Evolutionary conservation across 139 green algal genomes (phyloP), one percentile per base, ranked within the genome.

Genomic region (Dunaliella sp.): DNA sequence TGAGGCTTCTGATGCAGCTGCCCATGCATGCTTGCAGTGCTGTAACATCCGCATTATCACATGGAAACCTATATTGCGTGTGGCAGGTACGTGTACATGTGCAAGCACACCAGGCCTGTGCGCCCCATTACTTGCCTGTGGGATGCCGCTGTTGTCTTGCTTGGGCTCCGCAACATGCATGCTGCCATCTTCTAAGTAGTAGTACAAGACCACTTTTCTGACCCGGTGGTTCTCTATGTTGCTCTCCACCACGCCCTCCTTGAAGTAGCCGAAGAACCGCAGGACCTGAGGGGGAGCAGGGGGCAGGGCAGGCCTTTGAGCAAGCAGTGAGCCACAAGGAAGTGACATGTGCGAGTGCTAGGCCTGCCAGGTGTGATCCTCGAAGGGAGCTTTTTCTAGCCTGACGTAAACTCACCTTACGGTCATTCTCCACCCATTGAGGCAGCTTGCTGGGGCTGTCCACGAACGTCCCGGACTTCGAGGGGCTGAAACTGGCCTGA

Each of bases 181-280:
- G 81, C 86, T 95, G 86, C 95, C 95, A 85, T 99, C 95, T 88
- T 97, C 94, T 7, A 98, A 87, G 89, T 98, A 98, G 87, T 96
- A 96, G 85, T 96, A 94, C 7, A 99, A 86, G 32, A 96, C 88
- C 35, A 97, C 92, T 82, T 94, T 94, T 65, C 96, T 92, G 33
- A 97, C 86, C 59, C 96, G 91, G 86, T 93, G 92, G 79, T 96
- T 94, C 86, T 97, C 95, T 80, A 94, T 92, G 80, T 93, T 90
- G 65, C 85, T 93, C 84, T 98, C 93, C 0, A 88, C 88, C 26
- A 99, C 95, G 0, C 76, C 73, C 88, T 98, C 96, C 81, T 95
- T 94, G 90, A 98, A 98, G 86, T 95, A 98, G 34, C 91, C 96
- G 86, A 92, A 98, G 92, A 97, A 99, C 28, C 97, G 92, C 34